These are phyloP conservation scores for Calonectria pteridis DNA, from an alignment of 2,329 filamentous ascomycete genomes.

Conservation along the genomic window DNA sequence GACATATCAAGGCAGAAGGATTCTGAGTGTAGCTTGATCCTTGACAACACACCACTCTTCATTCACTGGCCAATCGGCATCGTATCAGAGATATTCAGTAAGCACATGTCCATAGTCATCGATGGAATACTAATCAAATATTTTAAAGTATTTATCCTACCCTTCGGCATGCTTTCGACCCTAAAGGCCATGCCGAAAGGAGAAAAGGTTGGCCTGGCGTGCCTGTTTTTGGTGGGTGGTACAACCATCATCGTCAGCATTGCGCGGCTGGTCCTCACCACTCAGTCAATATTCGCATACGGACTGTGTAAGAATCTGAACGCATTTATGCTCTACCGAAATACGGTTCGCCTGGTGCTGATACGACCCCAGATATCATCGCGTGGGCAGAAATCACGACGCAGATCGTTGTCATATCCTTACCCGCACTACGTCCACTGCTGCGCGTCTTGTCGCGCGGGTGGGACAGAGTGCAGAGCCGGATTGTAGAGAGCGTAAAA, in stretches of 20 bases:
- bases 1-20: not conserved
- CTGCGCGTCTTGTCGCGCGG: not conserved
- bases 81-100: not conserved
- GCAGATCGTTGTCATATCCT: not conserved
- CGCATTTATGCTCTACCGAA: not conserved
- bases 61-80: slow-evolving; percentile 1
- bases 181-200: not conserved
- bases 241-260: not conserved
- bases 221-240: not conserved
- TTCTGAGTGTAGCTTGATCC: not conserved
- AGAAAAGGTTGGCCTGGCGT: not conserved
- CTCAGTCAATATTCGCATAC: not conserved
- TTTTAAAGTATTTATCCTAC: not conserved
- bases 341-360: not conserved
- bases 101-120: not conserved
- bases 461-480: not conserved
- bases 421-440: not conserved
- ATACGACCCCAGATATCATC: not conserved
- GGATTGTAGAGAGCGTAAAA: not conserved
- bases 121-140: not conserved
- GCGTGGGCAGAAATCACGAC: not conserved
- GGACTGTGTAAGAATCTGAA: not conserved
- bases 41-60: not conserved
- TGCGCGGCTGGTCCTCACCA: not conserved
- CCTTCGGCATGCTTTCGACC: not conserved